Conservation (phyloP, 345 rosid genomes). For the Alliaria petiolata region DNA sequence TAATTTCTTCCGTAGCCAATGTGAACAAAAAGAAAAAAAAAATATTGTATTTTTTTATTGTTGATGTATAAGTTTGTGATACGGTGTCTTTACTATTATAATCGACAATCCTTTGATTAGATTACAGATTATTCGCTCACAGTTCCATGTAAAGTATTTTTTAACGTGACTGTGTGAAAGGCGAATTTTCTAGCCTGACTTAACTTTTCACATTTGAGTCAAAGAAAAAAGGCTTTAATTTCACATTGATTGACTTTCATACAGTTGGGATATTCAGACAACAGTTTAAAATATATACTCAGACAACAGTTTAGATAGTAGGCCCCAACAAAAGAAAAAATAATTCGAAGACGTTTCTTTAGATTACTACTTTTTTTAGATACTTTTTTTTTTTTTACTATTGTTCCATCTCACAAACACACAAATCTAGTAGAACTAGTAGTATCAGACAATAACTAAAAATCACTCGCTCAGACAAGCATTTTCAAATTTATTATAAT, state of each 20-base stretch:
- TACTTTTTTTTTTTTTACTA: too few relatives aligned
- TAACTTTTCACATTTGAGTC: neutral
- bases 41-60: too few relatives aligned
- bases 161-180: neutral
- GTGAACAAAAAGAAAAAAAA: neutral
- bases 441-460: too few relatives aligned
- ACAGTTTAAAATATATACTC: neutral
- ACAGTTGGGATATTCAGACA: neutral
- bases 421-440: too few relatives aligned
- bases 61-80: neutral
- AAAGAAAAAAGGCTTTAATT: neutral
- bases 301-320: too few relatives aligned
- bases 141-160: neutral
- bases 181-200: neutral
- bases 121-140: neutral
- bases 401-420: too few relatives aligned
- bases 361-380: too few relatives aligned
- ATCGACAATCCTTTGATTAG: neutral
- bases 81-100: neutral
- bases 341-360: too few relatives aligned
- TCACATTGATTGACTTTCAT: neutral
- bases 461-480: too few relatives aligned
- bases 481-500: neutral
- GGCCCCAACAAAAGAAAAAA: too few relatives aligned
- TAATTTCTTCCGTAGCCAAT: neutral